Evolutionary conservation across 371 early-diverging fungal genomes (phyloP), one percentile per base, ranked within the genome.

Genomic region (Mucor irregularis): DNA sequence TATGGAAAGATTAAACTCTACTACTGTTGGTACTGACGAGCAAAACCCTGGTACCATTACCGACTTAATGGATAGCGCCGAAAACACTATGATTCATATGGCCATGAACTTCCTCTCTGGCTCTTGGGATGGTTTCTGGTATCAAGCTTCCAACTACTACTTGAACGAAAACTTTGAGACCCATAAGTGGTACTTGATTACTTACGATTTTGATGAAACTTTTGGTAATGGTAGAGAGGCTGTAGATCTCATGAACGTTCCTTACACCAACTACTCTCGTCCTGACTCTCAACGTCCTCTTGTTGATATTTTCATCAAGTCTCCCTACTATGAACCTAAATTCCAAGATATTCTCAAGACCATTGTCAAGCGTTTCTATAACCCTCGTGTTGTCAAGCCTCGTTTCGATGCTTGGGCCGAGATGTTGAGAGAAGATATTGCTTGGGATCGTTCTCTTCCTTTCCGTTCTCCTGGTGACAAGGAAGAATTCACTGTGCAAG

Each of bases 121-220:
- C 5, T 69, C 66, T 26, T 81, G 79, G 72, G 83, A 82, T 48
- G 79, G 81, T 31, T 42, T 67, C 45, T 79, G 75, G 75, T 61
- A 67, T 26, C 65, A 64, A 42, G 75, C 65, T 16, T 69, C 65
- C 44, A 82, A 80, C 56, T 82, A 62, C 52, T 79, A 77, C 35
- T 40, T 82, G 57, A 75, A 65, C 34, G 68, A 78, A 47, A 62
- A 82, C 47, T 56, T 64, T 5, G 49, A 69, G 10, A 53, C 62
- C 17, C 62, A 68, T 16, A 71, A 76, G 42, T 82, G 83, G 83
- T 70, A 63, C 19, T 56, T 75, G 47, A 69, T 80, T 22, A 72
- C 71, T 17, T 78, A 71, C 16, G 83, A 82, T 37, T 82, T 80
- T 53, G 83, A 82, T 28, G 81, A 81, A 46, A 77, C 76, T 0